A percentile compares a stretch with the other conserved stretches of the same genome.
These are phyloP conservation scores for Trichoderma gracile DNA, from an alignment of 2,329 filamentous ascomycete genomes.

Conservation along the genomic window DNA sequence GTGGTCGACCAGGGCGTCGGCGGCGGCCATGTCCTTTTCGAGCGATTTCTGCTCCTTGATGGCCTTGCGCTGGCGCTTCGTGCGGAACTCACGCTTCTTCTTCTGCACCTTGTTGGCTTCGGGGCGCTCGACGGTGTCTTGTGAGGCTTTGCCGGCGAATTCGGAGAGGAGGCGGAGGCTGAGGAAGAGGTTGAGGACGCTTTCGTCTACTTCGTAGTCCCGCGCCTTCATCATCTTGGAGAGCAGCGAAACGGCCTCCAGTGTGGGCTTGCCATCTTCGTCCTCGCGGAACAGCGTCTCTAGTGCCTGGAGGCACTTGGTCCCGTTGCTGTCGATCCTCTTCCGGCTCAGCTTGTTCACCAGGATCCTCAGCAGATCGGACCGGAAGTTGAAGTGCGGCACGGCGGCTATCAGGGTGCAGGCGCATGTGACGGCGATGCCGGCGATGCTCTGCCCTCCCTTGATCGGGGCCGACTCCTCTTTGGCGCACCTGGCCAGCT, in stretches of 20 bases:
- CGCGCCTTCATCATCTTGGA: conserved; percentile 94
- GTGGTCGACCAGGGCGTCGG: conserved; percentile 86
- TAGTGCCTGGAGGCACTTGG: conserved; percentile 74
- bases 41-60: conserved; percentile 83
- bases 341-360: conserved; percentile 78
- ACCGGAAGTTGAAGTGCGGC: conserved; percentile 96
- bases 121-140: conserved; percentile 66
- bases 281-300: conserved; percentile 83
- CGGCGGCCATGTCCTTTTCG: conserved; percentile 90
- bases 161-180: conserved; percentile 86
- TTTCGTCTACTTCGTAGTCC: conserved; percentile 80
- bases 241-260: conserved; percentile 82
- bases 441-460: conserved; percentile 58
- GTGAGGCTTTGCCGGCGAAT: conserved; percentile 80
- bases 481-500: conserved; percentile 69
- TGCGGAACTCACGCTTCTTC: conserved; percentile 82
- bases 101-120: conserved; percentile 46
- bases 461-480: conserved; percentile 44
- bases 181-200: conserved; percentile 85
- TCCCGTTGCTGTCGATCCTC: conserved; percentile 70
- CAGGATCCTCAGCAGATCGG: conserved; percentile 82
- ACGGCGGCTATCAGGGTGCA: conserved; percentile 79
- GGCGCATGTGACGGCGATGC: conserved; percentile 80
- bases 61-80: conserved; percentile 81
- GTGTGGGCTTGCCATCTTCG: conserved; percentile 82